Percentiles rank a stretch among this genome's conserved stretches.
Evolutionary conservation across 106 monocot species (phyloP).

Genomic region (Phalaenopsis equestris): DNA sequence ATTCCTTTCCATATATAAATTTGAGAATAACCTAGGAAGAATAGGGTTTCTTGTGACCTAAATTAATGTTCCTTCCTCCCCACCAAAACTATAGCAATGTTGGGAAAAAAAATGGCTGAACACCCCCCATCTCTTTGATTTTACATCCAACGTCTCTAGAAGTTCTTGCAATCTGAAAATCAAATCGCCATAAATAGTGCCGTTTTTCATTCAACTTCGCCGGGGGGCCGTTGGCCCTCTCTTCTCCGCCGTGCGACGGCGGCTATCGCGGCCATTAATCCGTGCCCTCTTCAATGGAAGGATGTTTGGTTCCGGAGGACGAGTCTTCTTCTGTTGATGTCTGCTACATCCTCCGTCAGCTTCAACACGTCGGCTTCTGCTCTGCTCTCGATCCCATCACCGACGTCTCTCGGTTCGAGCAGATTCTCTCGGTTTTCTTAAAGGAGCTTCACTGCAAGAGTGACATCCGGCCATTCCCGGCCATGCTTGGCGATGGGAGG

Average conservation of each 20-base stretch:
- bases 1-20: too few species aligned
- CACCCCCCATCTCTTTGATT: not conserved
- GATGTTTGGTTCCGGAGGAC: conserved; percentile 7
- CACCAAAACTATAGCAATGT: not conserved
- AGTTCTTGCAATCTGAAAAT: not conserved
- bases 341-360: conserved; percentile 36
- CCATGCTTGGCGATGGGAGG: conserved; percentile 39
- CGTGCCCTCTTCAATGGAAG: conserved; percentile 21
- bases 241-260: conserved; percentile 1
- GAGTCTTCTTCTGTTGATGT: conserved; percentile 11
- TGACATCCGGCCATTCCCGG: conserved; percentile 43
- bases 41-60: not conserved
- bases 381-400: conserved; percentile 22
- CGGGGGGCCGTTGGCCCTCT: not conserved
- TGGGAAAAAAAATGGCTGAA: not conserved
- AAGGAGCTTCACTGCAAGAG: conserved; percentile 19
- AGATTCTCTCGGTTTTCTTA: conserved; percentile 40
- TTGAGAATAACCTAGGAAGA: not conserved
- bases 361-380: conserved; percentile 53
- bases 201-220: not conserved
- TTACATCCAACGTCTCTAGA: not conserved
- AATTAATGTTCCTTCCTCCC: not conserved
- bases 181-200: not conserved
- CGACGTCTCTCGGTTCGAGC: conserved; percentile 22
- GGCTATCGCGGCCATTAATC: not conserved